Evolutionary conservation across 352 stramenopile species (phyloP).

Genomic region (Thalassiosira mediterranea): DNA sequence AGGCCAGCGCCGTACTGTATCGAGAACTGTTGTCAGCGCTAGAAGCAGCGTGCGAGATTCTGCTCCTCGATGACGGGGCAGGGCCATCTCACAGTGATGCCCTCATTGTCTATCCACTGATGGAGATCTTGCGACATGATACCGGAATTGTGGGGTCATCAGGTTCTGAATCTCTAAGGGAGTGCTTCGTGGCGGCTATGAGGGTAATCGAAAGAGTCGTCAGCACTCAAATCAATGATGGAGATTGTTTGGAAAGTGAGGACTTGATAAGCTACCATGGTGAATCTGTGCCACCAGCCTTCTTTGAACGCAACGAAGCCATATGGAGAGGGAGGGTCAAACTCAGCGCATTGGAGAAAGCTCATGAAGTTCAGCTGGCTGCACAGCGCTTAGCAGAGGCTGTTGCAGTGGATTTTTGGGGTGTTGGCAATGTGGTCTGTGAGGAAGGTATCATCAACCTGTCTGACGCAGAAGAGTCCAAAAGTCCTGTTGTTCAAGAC

Average conservation of each 20-base stretch:
- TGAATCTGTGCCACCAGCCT: conserved; percentile 64
- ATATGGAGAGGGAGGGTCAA: conserved; percentile 74
- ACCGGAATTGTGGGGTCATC: conserved; percentile 47
- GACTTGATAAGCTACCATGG: conserved; percentile 52
- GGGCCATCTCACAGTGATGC: conserved; percentile 7
- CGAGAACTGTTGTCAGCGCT: conserved; percentile 73
- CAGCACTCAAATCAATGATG: conserved; percentile 48
- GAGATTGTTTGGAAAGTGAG: conserved; percentile 7
- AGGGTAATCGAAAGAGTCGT: conserved; percentile 67
- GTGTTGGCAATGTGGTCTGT: conserved; percentile 27
- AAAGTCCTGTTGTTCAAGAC: conserved; percentile 70
- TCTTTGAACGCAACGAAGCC: conserved; percentile 83
- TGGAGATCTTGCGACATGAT: conserved; percentile 72
- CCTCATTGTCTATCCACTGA: conserved; percentile 49
- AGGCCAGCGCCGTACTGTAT: conserved; percentile 84
- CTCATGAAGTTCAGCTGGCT: conserved; percentile 65
- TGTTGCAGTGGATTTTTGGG: conserved; percentile 78
- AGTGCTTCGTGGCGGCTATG: conserved; percentile 50
- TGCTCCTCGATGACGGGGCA: conserved; percentile 27
- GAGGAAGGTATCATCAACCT: conserved; percentile 32
- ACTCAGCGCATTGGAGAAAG: conserved; percentile 46
- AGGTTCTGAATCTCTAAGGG: conserved; percentile 35
- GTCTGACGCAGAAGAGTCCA: conserved; percentile 36
- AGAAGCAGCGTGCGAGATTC: conserved; percentile 43
- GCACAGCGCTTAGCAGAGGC: conserved; percentile 55